A percentile compares a stretch with the other conserved stretches of the same genome.
Conservation (phyloP, 441 rosid genomes). For the Kokia cookei region DNA sequence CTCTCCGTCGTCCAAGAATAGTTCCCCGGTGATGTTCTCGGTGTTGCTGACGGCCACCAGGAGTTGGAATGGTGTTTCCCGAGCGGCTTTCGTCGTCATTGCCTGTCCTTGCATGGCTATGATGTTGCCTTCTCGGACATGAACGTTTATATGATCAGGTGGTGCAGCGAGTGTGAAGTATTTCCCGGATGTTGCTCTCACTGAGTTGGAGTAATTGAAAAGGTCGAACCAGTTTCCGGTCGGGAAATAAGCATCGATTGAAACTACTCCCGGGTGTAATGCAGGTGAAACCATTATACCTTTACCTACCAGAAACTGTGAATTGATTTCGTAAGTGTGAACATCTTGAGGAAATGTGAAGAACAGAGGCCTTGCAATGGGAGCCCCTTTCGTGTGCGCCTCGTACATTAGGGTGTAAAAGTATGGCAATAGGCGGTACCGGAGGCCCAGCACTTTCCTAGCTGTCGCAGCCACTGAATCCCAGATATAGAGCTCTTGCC, state of each 20-base stretch:
- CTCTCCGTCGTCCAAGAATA: conserved; percentile 73
- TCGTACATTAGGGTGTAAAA: conserved; percentile 61
- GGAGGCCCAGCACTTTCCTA: conserved; percentile 57
- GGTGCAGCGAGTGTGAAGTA: conserved; percentile 40
- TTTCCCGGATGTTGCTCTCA: conserved; percentile 26
- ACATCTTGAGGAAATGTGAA: conserved; percentile 59
- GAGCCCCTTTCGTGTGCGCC: conserved; percentile 48
- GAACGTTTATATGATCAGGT: conserved; percentile 49
- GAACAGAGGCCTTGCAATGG: conserved; percentile 70
- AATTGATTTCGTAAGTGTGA: conserved; percentile 35
- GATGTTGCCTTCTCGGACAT: conserved; percentile 55
- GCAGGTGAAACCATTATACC: conserved; percentile 56
- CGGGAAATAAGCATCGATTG: conserved; percentile 52
- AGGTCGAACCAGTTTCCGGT: conserved; percentile 35
- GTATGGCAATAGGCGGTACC: conserved; percentile 58
- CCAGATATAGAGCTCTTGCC: conserved; percentile 69
- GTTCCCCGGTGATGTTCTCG: conserved; percentile 39
- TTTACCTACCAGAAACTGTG: conserved; percentile 54
- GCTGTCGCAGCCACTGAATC: conserved; percentile 69
- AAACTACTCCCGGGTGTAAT: conserved; percentile 21
- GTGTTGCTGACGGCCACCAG: conserved; percentile 39
- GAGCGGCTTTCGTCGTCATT: conserved; percentile 55
- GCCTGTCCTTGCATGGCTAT: conserved; percentile 76
- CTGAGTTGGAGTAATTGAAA: conserved; percentile 42
- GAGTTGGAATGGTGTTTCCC: conserved; percentile 47